phyloP scores from a whole-genome alignment of 2,329 filamentous ascomycete genomes.

The Lasiodiplodia hormozganensis region DNA sequence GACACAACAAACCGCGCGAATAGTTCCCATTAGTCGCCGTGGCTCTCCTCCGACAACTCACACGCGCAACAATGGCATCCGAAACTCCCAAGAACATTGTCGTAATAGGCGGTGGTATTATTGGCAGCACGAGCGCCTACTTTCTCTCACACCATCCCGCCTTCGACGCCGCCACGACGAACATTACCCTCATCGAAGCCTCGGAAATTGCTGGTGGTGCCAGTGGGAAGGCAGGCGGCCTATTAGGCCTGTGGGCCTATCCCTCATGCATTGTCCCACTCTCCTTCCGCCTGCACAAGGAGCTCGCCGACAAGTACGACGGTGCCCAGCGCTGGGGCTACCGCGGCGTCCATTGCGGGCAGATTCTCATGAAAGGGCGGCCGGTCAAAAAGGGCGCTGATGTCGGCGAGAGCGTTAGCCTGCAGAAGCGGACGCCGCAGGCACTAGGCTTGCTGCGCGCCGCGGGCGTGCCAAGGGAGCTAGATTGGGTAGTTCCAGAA shows the following conservation, averaged over 20 bases:
- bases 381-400: conserved; percentile 38
- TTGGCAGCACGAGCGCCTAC: conserved; percentile 90
- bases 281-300: conserved; percentile 81
- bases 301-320: conserved; percentile 83
- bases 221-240: conserved; percentile 91
- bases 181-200: conserved; percentile 86
- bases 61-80: conserved; percentile 20
- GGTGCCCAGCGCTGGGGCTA: conserved; percentile 88
- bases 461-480: conserved; percentile 72
- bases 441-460: conserved; percentile 60
- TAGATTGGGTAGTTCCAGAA: conserved; percentile 82
- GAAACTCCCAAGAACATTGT: conserved; percentile 29
- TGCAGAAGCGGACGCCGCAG: conserved; percentile 62
- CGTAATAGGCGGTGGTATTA: conserved; percentile 72
- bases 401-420: conserved; percentile 52
- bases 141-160: conserved; percentile 85
- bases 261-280: conserved; percentile 83
- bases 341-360: conserved; percentile 76
- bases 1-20: neutral
- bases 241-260: conserved; percentile 92
- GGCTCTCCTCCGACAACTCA: conserved; percentile 12
- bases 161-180: conserved; percentile 77
- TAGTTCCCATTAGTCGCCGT: neutral
- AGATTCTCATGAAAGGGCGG: conserved; percentile 61
- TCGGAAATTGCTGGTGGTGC: conserved; percentile 86